Evolutionary conservation across 129 eudicot genomes (phyloP).

Genomic region (Saussurea involucrata): DNA sequence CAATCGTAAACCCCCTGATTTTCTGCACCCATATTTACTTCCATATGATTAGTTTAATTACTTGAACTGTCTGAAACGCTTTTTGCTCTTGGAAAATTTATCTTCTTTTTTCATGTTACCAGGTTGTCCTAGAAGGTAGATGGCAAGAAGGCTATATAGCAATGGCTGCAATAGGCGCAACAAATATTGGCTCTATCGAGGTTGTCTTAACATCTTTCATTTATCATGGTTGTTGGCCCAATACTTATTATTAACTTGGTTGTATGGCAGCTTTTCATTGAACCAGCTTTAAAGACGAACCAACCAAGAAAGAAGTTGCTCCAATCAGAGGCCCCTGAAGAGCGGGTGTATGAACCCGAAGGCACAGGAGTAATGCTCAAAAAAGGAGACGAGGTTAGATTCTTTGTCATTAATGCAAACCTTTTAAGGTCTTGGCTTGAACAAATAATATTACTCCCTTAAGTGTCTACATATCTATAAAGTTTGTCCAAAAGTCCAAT

Average conservation of each 20-base stretch:
- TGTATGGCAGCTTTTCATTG: conserved; percentile 71
- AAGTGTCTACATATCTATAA: too few relatives aligned
- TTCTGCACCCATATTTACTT: background rate
- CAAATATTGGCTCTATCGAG: conserved; percentile 95
- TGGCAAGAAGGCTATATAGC: conserved; percentile 97
- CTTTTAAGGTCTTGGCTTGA: background rate
- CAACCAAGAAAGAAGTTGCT: conserved; percentile 68
- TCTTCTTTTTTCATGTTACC: conserved; percentile 24
- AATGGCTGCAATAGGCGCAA: conserved; percentile 96
- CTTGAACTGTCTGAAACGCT: background rate
- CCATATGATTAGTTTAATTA: background rate
- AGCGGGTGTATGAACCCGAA: conserved; percentile 66
- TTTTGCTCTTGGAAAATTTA: background rate
- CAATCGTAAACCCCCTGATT: background rate
- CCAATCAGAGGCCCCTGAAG: conserved; percentile 74
- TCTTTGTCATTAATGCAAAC: background rate
- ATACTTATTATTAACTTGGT: background rate
- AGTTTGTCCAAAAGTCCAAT: too few relatives aligned
- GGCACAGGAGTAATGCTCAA: conserved; percentile 60
- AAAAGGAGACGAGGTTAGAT: conserved; percentile 90
- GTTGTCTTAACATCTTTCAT: conserved; percentile 25
- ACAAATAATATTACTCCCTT: background rate
- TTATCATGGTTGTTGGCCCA: background rate
- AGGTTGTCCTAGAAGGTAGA: conserved; percentile 94
- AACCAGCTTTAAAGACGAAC: conserved; percentile 70